phyloP scores from a whole-genome alignment of 106 monocot species.

The Dendrobium officinale region DNA sequence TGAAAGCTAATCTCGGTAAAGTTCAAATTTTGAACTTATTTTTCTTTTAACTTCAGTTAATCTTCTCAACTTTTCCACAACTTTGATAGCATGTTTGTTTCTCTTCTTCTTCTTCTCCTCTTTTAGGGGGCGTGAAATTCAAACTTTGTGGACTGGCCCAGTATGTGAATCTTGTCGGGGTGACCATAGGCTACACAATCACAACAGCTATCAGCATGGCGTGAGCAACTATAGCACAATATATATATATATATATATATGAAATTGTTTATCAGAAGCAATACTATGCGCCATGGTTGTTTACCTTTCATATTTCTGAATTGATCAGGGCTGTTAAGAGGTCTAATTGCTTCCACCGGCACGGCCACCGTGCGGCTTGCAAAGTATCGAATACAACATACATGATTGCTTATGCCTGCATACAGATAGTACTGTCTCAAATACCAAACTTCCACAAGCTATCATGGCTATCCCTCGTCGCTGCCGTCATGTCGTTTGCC shows the following conservation, averaged over 20 bases:
- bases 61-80: not conserved
- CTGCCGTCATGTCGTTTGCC: slow-evolving; percentile 69
- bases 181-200: slow-evolving; percentile 72
- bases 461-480: slow-evolving; percentile 77
- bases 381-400: slow-evolving; percentile 31
- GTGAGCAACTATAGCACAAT: slow-evolving; percentile 18
- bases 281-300: not conserved
- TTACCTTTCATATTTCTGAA: not conserved
- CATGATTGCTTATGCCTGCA: slow-evolving; percentile 56
- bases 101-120: not conserved
- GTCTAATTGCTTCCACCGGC: slow-evolving; percentile 72
- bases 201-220: slow-evolving; percentile 91
- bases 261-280: not conserved
- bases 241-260: too few species aligned
- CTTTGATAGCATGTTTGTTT: not conserved
- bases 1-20: slow-evolving; percentile 28
- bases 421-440: slow-evolving; percentile 73
- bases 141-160: slow-evolving; percentile 62
- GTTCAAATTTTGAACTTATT: not conserved
- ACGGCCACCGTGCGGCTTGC: slow-evolving; percentile 62
- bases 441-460: slow-evolving; percentile 78
- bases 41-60: not conserved
- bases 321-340: slow-evolving; percentile 60
- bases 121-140: slow-evolving; percentile 37
- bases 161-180: slow-evolving; percentile 73